Conservation (phyloP, 164 flowering plant genomes). For the Nymphaea thermarum region DNA sequence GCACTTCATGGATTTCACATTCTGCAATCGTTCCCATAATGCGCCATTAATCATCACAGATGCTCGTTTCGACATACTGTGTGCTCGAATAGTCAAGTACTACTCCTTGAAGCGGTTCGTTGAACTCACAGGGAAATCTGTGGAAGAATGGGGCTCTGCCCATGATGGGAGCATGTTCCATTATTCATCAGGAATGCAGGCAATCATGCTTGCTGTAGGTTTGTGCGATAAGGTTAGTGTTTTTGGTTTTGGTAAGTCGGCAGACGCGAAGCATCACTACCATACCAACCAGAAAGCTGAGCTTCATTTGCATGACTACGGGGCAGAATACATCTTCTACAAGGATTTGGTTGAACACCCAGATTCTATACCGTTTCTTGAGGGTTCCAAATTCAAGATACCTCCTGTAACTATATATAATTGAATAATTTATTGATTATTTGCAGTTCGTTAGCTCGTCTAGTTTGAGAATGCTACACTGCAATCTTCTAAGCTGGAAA, state of each 20-base stretch:
- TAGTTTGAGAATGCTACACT: background rate
- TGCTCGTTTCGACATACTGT: constrained; percentile 71
- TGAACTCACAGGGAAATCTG: constrained; percentile 44
- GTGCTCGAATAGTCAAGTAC: constrained; percentile 82
- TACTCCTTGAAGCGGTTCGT: constrained; percentile 69
- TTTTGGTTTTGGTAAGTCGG: constrained; percentile 86
- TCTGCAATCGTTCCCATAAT: constrained; percentile 57
- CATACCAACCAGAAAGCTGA: constrained; percentile 89
- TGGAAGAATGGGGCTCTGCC: constrained; percentile 50
- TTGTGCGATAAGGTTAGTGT: constrained; percentile 76
- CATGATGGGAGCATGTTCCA: constrained; percentile 81
- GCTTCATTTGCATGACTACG: constrained; percentile 78
- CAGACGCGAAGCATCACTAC: constrained; percentile 71
- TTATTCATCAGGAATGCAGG: constrained; percentile 98
- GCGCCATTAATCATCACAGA: constrained; percentile 75
- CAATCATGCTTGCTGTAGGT: constrained; percentile 86
- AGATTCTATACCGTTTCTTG: constrained; percentile 58
- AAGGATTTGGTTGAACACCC: constrained; percentile 44
- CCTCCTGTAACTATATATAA: constrained; percentile 65
- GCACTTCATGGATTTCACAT: constrained; percentile 69
- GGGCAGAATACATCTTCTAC: constrained; percentile 79
- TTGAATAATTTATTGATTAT: constrained; percentile 11
- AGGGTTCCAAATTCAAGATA: constrained; percentile 43
- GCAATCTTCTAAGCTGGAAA: background rate
- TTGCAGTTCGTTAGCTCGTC: background rate